Evolutionary conservation across 2,329 filamentous ascomycete species (phyloP).

Genomic region (Westerdykella ornata): DNA sequence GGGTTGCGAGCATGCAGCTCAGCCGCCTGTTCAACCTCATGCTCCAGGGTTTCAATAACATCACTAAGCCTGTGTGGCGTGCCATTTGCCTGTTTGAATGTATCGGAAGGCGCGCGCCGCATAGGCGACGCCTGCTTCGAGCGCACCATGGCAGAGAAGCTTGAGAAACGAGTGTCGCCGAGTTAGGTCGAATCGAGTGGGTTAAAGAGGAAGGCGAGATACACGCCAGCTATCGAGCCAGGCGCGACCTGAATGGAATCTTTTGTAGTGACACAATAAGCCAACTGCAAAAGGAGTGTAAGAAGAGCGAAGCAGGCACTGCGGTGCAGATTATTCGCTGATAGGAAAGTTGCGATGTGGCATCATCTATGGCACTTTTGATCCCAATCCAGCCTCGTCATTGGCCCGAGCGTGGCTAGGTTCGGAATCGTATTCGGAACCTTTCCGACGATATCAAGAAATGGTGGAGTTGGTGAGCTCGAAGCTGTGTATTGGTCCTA

Average conservation of each 20-base stretch:
- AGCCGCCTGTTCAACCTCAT: conserved; percentile 26
- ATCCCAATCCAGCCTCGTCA: not conserved
- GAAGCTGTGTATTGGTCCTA: too few relatives aligned
- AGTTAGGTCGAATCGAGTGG: not conserved
- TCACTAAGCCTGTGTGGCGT: conserved; percentile 18
- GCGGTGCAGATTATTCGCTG: not conserved
- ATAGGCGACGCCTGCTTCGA: conserved; percentile 17
- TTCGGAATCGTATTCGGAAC: too few relatives aligned
- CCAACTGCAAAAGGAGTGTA: not conserved
- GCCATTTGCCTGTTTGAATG: conserved; percentile 15
- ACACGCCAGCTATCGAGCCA: not conserved
- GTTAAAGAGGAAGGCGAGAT: not conserved
- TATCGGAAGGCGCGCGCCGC: conserved; percentile 26
- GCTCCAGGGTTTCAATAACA: conserved; percentile 22
- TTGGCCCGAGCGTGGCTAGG: not conserved
- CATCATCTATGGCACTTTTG: conserved; percentile 1
- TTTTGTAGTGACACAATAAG: not conserved
- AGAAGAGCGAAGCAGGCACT: not conserved
- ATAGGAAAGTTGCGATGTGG: conserved; percentile 2
- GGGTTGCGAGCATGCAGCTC: conserved; percentile 29
- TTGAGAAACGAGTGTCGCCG: not conserved
- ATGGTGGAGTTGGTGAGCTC: too few relatives aligned
- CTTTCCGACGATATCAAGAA: too few relatives aligned
- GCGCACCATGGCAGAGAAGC: conserved; percentile 23
- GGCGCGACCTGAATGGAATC: not conserved